Evolutionary conservation across 1,284 basidiomycete species (phyloP).

Genomic region (Porogramme epimiltina): DNA sequence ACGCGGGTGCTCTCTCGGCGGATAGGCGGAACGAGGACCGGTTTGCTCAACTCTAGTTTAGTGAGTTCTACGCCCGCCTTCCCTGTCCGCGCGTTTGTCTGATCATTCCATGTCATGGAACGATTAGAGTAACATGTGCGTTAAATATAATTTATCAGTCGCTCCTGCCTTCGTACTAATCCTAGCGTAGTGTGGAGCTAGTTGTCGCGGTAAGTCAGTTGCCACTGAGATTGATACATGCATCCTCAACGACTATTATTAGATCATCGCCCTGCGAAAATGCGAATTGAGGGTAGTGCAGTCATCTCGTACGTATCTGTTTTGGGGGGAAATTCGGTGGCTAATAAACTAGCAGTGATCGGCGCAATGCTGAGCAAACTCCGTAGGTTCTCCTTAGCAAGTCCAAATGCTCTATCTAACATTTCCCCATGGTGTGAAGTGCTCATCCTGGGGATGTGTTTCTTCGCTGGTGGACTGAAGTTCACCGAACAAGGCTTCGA

Average conservation of each 20-base stretch:
- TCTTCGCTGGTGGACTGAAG: constrained; percentile 77
- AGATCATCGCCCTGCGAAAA: constrained; percentile 81
- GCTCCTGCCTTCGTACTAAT: background rate
- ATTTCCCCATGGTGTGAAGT: constrained; percentile 18
- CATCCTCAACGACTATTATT: background rate
- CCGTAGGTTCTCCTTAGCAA: constrained; percentile 47
- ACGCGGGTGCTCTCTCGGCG: constrained; percentile 77
- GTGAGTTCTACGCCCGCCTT: constrained; percentile 36
- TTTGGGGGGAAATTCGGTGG: background rate
- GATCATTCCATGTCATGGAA: too few species aligned
- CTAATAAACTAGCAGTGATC: constrained; percentile 50
- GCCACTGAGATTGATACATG: background rate
- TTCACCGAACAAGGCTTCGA: constrained; percentile 82
- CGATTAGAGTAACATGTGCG: constrained; percentile 67
- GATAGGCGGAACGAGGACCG: constrained; percentile 77
- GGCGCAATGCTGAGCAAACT: constrained; percentile 81
- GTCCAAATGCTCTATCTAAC: background rate
- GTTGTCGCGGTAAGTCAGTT: constrained; percentile 63
- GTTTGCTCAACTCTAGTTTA: constrained; percentile 82
- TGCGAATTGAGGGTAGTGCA: constrained; percentile 88
- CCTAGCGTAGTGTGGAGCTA: constrained; percentile 58
- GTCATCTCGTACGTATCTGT: constrained; percentile 48
- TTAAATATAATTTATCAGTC: constrained; percentile 12
- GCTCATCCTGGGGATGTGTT: constrained; percentile 72
- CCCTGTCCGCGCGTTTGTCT: too few species aligned